These are phyloP conservation scores for Annulohypoxylon bovei DNA, from an alignment of 495 filamentous ascomycete genomes.

Conservation along the genomic window DNA sequence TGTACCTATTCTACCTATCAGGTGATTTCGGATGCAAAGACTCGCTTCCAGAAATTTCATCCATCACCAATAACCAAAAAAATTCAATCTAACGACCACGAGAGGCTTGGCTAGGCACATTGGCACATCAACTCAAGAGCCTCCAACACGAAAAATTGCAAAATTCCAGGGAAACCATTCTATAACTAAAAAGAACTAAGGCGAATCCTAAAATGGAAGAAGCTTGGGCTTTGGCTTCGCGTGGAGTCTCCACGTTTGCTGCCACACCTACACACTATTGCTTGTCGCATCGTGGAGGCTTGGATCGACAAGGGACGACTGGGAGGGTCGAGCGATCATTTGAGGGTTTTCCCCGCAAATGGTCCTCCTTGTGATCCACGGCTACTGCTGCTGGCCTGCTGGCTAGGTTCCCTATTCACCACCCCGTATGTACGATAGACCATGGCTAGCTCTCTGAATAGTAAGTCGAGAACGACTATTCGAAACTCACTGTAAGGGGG, in stretches of 20 bases:
- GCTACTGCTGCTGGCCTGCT: constrained; percentile 12
- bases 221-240: constrained; percentile 26
- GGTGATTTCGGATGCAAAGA: background rate
- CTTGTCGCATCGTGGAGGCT: constrained; percentile 34
- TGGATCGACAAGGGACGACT: background rate
- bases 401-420: background rate
- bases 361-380: constrained; percentile 29
- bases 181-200: constrained; percentile 2
- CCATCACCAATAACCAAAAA: background rate
- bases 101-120: background rate
- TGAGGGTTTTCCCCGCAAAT: constrained; percentile 33
- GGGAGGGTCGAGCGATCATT: constrained; percentile 12
- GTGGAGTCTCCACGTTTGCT: constrained; percentile 38
- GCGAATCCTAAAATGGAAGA: constrained; percentile 21
- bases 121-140: background rate
- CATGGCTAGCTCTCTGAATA: background rate
- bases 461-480: constrained; percentile 8
- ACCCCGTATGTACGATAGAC: constrained; percentile 1
- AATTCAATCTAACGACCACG: background rate
- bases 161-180: background rate
- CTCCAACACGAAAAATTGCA: constrained; percentile 4
- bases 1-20: background rate
- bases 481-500: background rate
- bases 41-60: constrained; percentile 3
- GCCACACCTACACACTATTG: constrained; percentile 29